Conservation (phyloP, 768 basidiomycete species). For the Podaxis mareebaensis region DNA sequence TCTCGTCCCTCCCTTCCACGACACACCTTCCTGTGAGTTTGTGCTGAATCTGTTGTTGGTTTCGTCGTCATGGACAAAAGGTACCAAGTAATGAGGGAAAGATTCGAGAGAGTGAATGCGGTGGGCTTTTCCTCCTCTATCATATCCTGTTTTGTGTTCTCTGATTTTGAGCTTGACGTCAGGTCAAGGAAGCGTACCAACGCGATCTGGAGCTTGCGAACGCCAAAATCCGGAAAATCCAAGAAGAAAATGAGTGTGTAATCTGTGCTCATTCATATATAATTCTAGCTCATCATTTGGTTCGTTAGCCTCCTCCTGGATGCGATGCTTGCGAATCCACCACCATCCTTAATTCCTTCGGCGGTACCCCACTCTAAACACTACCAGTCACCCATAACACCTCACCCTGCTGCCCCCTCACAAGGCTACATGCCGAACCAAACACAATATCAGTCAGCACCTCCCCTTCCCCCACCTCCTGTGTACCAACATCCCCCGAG, state of each 20-base stretch:
- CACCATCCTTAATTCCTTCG: neutral
- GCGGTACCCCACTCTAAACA: neutral
- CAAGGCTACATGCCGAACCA: conserved; percentile 4
- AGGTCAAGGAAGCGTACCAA: conserved; percentile 5
- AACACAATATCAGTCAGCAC: neutral
- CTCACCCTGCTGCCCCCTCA: neutral
- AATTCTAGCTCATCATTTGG: neutral
- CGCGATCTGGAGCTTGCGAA: conserved; percentile 12
- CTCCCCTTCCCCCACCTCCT: neutral
- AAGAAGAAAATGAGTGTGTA: conserved; percentile 16
- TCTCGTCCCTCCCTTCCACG: neutral
- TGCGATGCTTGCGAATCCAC: conserved; percentile 14
- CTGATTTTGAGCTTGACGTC: neutral
- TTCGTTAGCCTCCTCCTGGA: conserved; percentile 13
- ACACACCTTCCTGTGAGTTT: neutral
- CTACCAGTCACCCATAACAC: conserved; percentile 2
- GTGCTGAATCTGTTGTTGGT: neutral
- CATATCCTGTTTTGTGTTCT: neutral
- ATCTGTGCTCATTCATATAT: neutral
- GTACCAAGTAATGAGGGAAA: conserved; percentile 14
- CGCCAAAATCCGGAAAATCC: conserved; percentile 13
- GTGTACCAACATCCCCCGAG: conserved; percentile 2
- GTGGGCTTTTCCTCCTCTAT: neutral
- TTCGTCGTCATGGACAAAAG: conserved; percentile 7
- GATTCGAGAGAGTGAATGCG: conserved; percentile 12